A percentile compares a stretch with the other conserved stretches of the same genome.
These are phyloP conservation scores for Geosmithia flava DNA, from an alignment of 2,329 filamentous ascomycete species.

Conservation along the genomic window DNA sequence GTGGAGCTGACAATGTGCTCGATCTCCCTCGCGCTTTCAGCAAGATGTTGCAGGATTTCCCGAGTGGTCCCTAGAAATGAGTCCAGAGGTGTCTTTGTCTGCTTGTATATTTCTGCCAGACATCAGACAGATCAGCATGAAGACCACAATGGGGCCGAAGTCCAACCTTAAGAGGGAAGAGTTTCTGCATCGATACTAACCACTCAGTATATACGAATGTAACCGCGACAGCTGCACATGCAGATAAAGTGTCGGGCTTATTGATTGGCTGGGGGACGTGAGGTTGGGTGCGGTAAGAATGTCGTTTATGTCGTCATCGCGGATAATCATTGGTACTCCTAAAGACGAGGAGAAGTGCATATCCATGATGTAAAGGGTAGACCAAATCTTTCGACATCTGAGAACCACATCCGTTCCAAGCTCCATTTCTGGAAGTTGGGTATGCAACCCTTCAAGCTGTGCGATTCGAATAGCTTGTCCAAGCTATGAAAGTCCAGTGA, in stretches of 20 bases:
- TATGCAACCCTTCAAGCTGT: slow-evolving; percentile 26
- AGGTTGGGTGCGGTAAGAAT: slow-evolving; percentile 13
- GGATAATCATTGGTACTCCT: slow-evolving; percentile 21
- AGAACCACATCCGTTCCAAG: slow-evolving; percentile 16
- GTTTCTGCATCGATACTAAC: slow-evolving; percentile 8
- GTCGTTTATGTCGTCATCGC: slow-evolving; percentile 25
- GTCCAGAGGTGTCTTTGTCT: slow-evolving; percentile 16
- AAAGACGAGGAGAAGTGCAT: slow-evolving; percentile 24
- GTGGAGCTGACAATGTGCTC: slow-evolving; percentile 19
- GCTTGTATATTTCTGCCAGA: slow-evolving; percentile 19
- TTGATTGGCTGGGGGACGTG: slow-evolving; percentile 13
- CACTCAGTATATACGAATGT: slow-evolving; percentile 19
- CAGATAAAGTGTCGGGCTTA: slow-evolving; percentile 11
- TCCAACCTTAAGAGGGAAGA: background rate
- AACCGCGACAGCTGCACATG: slow-evolving; percentile 22
- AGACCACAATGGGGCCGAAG: background rate
- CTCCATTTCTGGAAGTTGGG: slow-evolving; percentile 21
- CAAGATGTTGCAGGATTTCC: slow-evolving; percentile 20
- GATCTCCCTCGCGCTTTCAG: slow-evolving; percentile 23
- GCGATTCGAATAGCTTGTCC: slow-evolving; percentile 25
- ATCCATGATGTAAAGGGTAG: slow-evolving; percentile 27
- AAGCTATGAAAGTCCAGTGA: slow-evolving; percentile 11
- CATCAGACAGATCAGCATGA: background rate
- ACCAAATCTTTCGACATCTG: slow-evolving; percentile 24
- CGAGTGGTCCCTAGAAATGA: slow-evolving; percentile 22